Evolutionary conservation across 2,329 filamentous ascomycete genomes (phyloP).

Genomic region (Cladophialophora bantiana): DNA sequence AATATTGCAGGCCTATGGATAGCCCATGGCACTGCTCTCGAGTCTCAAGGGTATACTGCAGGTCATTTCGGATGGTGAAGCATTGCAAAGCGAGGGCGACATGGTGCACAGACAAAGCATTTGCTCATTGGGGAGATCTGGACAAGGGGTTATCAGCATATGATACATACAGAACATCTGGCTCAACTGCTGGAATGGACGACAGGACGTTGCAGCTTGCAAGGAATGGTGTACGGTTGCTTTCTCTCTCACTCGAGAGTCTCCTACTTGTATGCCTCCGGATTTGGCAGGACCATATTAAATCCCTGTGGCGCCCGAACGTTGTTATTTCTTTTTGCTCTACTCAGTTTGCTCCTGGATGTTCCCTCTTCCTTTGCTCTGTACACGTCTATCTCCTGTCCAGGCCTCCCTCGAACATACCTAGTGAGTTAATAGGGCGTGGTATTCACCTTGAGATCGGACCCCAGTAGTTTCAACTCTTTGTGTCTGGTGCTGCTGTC

Average conservation of each 20-base stretch:
- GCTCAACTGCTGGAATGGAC: background rate
- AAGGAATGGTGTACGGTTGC: slow-evolving; percentile 3
- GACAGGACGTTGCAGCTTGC: background rate
- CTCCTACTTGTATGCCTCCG: slow-evolving; percentile 1
- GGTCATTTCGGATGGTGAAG: background rate
- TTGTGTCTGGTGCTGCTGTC: no score
- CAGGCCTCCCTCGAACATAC: background rate
- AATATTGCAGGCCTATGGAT: slow-evolving; percentile 7
- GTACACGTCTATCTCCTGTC: background rate
- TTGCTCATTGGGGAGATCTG: background rate
- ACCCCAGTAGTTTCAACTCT: background rate
- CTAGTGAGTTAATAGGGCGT: background rate
- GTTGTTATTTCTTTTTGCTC: background rate
- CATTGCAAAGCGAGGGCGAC: background rate
- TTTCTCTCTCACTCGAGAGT: background rate
- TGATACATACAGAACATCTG: slow-evolving; percentile 8
- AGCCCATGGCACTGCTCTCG: slow-evolving; percentile 1
- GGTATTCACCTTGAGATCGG: background rate
- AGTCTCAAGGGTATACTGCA: slow-evolving; percentile 2
- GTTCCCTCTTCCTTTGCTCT: background rate
- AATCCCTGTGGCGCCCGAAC: background rate
- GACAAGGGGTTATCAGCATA: background rate
- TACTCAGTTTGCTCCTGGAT: background rate
- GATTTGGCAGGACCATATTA: background rate
- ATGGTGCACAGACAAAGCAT: background rate